phyloP scores from a whole-genome alignment of 2,329 filamentous ascomycete species.

The Pseudogymnoascus sp. region DNA sequence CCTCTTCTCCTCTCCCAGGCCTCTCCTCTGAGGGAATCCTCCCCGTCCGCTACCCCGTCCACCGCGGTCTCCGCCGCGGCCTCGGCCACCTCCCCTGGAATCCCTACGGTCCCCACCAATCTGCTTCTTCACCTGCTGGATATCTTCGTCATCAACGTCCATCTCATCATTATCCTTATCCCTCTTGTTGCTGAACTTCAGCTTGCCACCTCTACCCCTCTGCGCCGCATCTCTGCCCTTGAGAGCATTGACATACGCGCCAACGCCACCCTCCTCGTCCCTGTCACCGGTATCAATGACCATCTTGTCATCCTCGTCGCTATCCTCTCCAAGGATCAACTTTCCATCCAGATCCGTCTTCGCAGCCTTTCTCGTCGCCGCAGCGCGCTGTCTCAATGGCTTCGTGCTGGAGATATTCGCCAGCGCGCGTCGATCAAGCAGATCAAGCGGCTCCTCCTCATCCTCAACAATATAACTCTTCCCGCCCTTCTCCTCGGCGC shows the following conservation, averaged over 20 bases:
- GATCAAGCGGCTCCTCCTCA: slow-evolving; percentile 88
- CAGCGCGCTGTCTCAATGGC: slow-evolving; percentile 57
- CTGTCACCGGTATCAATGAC: slow-evolving; percentile 51
- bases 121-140: slow-evolving; percentile 45
- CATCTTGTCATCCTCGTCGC: slow-evolving; percentile 51
- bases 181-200: slow-evolving; percentile 64
- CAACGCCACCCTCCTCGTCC: slow-evolving; percentile 48
- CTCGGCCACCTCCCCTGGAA: slow-evolving; percentile 28
- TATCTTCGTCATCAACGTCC: slow-evolving; percentile 41
- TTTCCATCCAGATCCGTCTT: slow-evolving; percentile 73
- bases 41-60: slow-evolving; percentile 34
- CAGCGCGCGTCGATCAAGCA: slow-evolving; percentile 80
- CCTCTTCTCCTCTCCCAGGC: slow-evolving; percentile 37
- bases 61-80: slow-evolving; percentile 28
- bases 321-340: slow-evolving; percentile 61
- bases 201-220: slow-evolving; percentile 57
- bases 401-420: slow-evolving; percentile 91
- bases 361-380: slow-evolving; percentile 46
- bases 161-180: slow-evolving; percentile 48
- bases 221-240: slow-evolving; percentile 59
- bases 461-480: slow-evolving; percentile 88
- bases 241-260: slow-evolving; percentile 63
- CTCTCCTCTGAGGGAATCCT: slow-evolving; percentile 41
- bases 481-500: slow-evolving; percentile 45
- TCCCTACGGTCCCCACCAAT: slow-evolving; percentile 26